These are phyloP conservation scores for Geotrichum restrictum DNA, from an alignment of 1,139 yeast species.

Conservation along the genomic window DNA sequence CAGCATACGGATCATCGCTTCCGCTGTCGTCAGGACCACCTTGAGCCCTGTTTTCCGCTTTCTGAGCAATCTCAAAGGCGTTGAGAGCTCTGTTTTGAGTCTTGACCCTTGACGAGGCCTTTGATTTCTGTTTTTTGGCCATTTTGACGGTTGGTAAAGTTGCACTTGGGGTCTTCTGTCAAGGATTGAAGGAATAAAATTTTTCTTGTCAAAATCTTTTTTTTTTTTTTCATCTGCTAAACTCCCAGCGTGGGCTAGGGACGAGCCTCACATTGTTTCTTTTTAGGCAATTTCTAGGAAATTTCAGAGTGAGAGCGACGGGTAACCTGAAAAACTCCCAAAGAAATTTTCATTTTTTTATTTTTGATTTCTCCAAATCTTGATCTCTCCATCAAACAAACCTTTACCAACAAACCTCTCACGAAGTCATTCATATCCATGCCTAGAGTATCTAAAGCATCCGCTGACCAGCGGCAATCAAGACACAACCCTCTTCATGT, in stretches of 20 bases:
- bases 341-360: slow-evolving; percentile 1
- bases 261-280: not conserved
- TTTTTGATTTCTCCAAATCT: slow-evolving; percentile 5
- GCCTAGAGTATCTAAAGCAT: slow-evolving; percentile 13
- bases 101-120: slow-evolving; percentile 18
- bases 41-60: slow-evolving; percentile 21
- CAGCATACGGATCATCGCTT: slow-evolving; percentile 35
- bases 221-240: no score
- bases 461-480: not conserved
- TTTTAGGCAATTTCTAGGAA: no score
- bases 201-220: not conserved
- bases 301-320: not conserved
- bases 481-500: slow-evolving; percentile 22
- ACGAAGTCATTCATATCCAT: not conserved
- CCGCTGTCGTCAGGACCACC: slow-evolving; percentile 22
- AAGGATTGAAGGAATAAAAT: slow-evolving; percentile 1
- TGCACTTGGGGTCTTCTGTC: not conserved
- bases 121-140: slow-evolving; percentile 13
- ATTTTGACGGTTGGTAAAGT: slow-evolving; percentile 1
- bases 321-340: slow-evolving; percentile 6
- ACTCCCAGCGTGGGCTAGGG: slow-evolving; percentile 13
- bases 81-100: slow-evolving; percentile 36
- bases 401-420: not conserved
- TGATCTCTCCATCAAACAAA: not conserved
- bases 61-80: slow-evolving; percentile 51